These are phyloP conservation scores for Suaeda aralocaspica DNA, from an alignment of 148 eudicot genomes.

Conservation along the genomic window DNA sequence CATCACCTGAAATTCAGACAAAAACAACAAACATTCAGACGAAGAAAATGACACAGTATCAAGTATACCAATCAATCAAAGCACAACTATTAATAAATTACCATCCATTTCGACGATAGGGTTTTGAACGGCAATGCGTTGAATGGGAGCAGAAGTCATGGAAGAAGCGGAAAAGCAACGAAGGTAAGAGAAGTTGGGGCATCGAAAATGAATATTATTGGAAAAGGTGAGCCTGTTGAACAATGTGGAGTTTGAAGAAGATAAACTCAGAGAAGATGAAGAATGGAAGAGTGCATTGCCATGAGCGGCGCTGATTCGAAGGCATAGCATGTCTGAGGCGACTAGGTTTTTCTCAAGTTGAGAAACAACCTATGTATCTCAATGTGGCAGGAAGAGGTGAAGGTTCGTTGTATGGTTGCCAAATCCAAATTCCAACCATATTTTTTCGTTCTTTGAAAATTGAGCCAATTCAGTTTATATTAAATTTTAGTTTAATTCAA, in stretches of 20 bases:
- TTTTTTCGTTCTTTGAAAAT: too few species aligned
- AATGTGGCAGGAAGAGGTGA: too few species aligned
- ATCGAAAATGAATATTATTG: neutral
- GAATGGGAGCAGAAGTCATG: conserved; percentile 6
- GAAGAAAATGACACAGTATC: neutral
- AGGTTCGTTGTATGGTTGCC: too few species aligned
- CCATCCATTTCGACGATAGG: conserved; percentile 98
- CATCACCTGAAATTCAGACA: conserved; percentile 36
- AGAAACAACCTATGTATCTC: too few species aligned
- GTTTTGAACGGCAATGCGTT: conserved; percentile 67
- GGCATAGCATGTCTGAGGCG: conserved; percentile 27
- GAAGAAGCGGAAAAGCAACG: conserved; percentile 27
- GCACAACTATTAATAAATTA: neutral
- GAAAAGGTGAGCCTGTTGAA: conserved; percentile 7
- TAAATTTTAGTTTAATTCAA: too few species aligned
- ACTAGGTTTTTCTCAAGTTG: too few species aligned
- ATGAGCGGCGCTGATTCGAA: conserved; percentile 26
- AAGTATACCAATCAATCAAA: neutral
- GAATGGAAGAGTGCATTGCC: conserved; percentile 12
- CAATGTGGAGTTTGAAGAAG: conserved; percentile 16
- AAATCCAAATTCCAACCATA: too few species aligned
- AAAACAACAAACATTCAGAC: neutral
- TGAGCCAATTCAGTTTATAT: too few species aligned
- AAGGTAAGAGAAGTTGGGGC: conserved; percentile 24
- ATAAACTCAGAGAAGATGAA: neutral